Evolutionary conservation across 2,329 filamentous ascomycete genomes (phyloP).

Genomic region (Alternaria triticina): DNA sequence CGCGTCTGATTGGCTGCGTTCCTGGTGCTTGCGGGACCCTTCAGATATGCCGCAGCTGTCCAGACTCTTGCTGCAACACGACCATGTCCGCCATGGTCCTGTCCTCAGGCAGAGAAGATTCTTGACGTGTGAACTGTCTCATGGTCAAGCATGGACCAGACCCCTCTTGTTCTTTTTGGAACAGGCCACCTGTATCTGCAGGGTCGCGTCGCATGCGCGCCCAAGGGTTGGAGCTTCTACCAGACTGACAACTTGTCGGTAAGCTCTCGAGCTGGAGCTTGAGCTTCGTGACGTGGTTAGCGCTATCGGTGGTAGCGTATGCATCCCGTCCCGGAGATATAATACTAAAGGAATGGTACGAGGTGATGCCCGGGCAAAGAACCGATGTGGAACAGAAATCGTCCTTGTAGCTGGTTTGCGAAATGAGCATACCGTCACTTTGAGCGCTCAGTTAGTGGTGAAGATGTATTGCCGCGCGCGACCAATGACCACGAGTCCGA

Average conservation of each 20-base stretch:
- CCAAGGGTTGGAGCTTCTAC: not conserved
- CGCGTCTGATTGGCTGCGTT: conserved; percentile 20
- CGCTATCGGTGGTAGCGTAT: conserved; percentile 2
- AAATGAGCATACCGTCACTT: not conserved
- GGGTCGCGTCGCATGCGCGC: not conserved
- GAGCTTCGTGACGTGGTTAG: conserved; percentile 16
- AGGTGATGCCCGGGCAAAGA: not conserved
- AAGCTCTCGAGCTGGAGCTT: not conserved
- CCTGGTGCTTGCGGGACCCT: conserved; percentile 22
- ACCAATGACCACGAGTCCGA: not conserved
- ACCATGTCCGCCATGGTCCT: not conserved
- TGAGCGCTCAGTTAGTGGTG: not conserved
- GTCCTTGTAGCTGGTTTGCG: not conserved
- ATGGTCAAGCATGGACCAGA: conserved; percentile 6
- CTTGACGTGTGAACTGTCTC: conserved; percentile 6
- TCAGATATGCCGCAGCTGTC: conserved; percentile 10
- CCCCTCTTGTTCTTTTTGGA: conserved; percentile 12
- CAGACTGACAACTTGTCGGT: not conserved
- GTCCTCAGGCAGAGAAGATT: not conserved
- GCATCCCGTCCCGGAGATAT: conserved; percentile 3
- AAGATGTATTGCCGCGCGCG: not conserved
- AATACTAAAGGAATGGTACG: not conserved
- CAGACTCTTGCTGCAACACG: conserved; percentile 14
- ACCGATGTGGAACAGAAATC: not conserved
- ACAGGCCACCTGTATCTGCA: not conserved